A percentile compares a stretch with the other conserved stretches of the same genome.
phyloP scores from a whole-genome alignment of 306 rosid genomes.

The Rubus parviflorus region DNA sequence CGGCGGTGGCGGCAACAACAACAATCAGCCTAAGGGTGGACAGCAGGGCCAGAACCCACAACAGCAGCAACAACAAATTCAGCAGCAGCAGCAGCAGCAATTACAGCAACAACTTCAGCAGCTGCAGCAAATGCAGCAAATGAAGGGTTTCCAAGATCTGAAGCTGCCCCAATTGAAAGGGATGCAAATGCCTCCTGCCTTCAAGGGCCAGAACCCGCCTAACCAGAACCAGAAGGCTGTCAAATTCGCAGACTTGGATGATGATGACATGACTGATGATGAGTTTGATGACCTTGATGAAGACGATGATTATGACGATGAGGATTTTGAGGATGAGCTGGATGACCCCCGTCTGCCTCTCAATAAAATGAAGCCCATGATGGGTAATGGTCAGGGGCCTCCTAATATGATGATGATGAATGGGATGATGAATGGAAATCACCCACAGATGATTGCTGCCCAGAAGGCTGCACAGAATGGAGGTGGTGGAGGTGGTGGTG shows the following conservation, averaged over 20 bases:
- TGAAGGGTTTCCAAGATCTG: constrained; percentile 74
- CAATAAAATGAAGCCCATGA: constrained; percentile 47
- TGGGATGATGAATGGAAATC: constrained; percentile 48
- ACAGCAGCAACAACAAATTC: constrained; percentile 23
- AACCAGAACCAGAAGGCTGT: constrained; percentile 53
- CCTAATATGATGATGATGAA: constrained; percentile 50
- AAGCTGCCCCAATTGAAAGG: constrained; percentile 68
- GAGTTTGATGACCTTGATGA: constrained; percentile 40
- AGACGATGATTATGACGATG: constrained; percentile 33
- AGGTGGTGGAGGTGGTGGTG: constrained; percentile 29
- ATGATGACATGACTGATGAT: constrained; percentile 48
- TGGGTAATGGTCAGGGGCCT: constrained; percentile 44
- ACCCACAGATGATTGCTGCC: constrained; percentile 42
- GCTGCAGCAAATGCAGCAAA: constrained; percentile 44
- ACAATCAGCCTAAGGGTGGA: constrained; percentile 49
- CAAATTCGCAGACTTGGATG: constrained; percentile 49
- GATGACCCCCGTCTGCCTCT: constrained; percentile 40
- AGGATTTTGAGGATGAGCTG: constrained; percentile 56
- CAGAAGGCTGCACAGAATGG: constrained; percentile 39
- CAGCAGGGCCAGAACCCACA: constrained; percentile 30
- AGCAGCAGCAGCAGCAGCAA: constrained; percentile 17
- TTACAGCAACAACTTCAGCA: constrained; percentile 26
- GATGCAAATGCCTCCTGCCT: constrained; percentile 40
- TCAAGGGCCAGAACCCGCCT: constrained; percentile 35
- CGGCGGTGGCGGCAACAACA: constrained; percentile 10